These are phyloP conservation scores for Galerina sulciceps DNA, from an alignment of 768 basidiomycete species.

Conservation along the genomic window DNA sequence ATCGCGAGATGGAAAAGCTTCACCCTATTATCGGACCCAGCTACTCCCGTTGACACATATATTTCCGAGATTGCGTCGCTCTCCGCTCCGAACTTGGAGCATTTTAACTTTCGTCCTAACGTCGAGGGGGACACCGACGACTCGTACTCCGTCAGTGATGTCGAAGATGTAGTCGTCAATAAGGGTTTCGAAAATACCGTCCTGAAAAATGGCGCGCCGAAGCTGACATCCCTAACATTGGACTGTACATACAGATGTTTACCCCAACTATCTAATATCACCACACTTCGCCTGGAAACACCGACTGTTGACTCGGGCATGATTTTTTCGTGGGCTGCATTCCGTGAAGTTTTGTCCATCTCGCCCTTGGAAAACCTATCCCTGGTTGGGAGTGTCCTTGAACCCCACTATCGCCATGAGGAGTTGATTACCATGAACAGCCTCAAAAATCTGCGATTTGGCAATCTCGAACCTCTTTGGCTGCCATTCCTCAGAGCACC, in stretches of 20 bases:
- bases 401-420: too few species aligned
- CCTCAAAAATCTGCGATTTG: constrained; percentile 20
- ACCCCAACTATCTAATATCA: constrained; percentile 21
- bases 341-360: constrained; percentile 16
- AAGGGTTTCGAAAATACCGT: constrained; percentile 9
- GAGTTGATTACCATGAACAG: constrained; percentile 10
- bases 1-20: constrained; percentile 20
- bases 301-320: neutral
- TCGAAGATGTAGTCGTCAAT: neutral
- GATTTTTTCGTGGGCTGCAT: neutral
- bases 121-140: neutral
- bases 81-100: constrained; percentile 20
- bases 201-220: constrained; percentile 20
- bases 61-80: neutral
- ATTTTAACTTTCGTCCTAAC: constrained; percentile 10
- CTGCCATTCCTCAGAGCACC: constrained; percentile 18
- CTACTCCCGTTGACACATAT: neutral
- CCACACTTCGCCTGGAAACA: constrained; percentile 21
- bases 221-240: constrained; percentile 16
- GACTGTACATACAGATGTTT: constrained; percentile 7
- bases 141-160: too few species aligned
- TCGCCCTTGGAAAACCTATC: constrained; percentile 20
- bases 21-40: constrained; percentile 11
- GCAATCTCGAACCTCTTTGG: constrained; percentile 3
- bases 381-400: neutral